Conservation (phyloP, 805 yeast species). For the Candida namnaoensis region DNA sequence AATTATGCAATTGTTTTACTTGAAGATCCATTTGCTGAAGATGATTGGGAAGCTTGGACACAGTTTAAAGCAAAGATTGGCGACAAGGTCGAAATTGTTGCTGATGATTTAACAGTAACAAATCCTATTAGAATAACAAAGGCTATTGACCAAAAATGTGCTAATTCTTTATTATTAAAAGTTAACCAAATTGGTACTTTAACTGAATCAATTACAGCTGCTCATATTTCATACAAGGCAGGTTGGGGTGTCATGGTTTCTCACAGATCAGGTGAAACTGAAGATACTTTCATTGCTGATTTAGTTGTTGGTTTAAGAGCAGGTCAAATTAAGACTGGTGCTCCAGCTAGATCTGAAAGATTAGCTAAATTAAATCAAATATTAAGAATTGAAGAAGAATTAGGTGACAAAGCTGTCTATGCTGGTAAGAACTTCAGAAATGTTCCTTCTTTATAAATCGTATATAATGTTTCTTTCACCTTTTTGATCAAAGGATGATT, state of each 20-base stretch:
- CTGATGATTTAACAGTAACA: slow-evolving; percentile 98
- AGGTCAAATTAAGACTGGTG: slow-evolving; percentile 99
- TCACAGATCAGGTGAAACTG: slow-evolving; percentile 99
- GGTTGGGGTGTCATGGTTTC: slow-evolving; percentile 99
- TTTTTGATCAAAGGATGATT: too few species aligned
- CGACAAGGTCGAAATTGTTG: slow-evolving; percentile 77
- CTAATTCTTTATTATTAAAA: slow-evolving; percentile 90
- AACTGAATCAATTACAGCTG: slow-evolving; percentile 95
- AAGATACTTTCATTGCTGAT: slow-evolving; percentile 97
- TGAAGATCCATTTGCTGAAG: slow-evolving; percentile 99
- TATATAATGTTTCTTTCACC: too few species aligned
- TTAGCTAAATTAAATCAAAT: slow-evolving; percentile 98
- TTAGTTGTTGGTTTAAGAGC: slow-evolving; percentile 95
- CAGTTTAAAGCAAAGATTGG: slow-evolving; percentile 68
- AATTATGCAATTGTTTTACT: slow-evolving; percentile 97
- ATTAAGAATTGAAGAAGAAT: slow-evolving; percentile 96
- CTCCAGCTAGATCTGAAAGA: slow-evolving; percentile 99
- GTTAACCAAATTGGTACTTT: slow-evolving; percentile 98
- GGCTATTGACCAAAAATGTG: slow-evolving; percentile 95
- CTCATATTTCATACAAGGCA: slow-evolving; percentile 88
- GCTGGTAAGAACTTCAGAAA: slow-evolving; percentile 88
- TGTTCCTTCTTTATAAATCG: slow-evolving; percentile 22
- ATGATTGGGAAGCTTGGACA: slow-evolving; percentile 98
- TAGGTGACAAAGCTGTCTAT: slow-evolving; percentile 94
- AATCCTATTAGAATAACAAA: slow-evolving; percentile 91